These are phyloP conservation scores for Fusarium dlaminii DNA, from an alignment of 2,329 filamentous ascomycete species.

Conservation along the genomic window DNA sequence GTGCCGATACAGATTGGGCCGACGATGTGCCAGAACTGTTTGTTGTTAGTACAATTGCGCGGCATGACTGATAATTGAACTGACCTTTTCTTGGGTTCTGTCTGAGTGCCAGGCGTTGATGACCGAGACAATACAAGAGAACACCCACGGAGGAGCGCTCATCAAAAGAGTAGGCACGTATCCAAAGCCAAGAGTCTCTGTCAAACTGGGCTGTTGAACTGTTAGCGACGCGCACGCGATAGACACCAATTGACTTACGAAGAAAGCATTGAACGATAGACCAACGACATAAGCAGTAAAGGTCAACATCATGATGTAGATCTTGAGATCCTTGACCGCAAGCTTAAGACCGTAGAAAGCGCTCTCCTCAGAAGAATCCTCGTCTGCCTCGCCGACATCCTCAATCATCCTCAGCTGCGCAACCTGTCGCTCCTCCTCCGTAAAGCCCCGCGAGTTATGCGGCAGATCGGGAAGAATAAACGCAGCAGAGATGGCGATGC, in stretches of 20 bases:
- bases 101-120: constrained; percentile 66
- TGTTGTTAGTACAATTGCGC: background rate
- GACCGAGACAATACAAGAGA: constrained; percentile 66
- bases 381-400: constrained; percentile 66
- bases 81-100: constrained; percentile 61
- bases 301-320: constrained; percentile 71
- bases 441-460: constrained; percentile 66
- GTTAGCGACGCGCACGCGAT: background rate
- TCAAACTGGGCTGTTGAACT: constrained; percentile 54
- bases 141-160: constrained; percentile 67
- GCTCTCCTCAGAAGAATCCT: constrained; percentile 60
- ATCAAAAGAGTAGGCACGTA: constrained; percentile 64
- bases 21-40: constrained; percentile 66
- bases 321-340: constrained; percentile 68
- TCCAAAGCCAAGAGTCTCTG: constrained; percentile 61
- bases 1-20: constrained; percentile 63
- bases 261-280: constrained; percentile 67
- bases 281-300: constrained; percentile 70
- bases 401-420: constrained; percentile 66
- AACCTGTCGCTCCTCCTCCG: constrained; percentile 64
- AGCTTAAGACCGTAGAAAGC: constrained; percentile 64
- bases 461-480: constrained; percentile 65
- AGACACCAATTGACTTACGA: constrained; percentile 40
- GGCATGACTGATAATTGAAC: constrained; percentile 1
- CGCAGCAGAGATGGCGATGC: constrained; percentile 55